These are phyloP conservation scores for Cerrena zonata DNA, from an alignment of 1,284 basidiomycete species.

Conservation along the genomic window DNA sequence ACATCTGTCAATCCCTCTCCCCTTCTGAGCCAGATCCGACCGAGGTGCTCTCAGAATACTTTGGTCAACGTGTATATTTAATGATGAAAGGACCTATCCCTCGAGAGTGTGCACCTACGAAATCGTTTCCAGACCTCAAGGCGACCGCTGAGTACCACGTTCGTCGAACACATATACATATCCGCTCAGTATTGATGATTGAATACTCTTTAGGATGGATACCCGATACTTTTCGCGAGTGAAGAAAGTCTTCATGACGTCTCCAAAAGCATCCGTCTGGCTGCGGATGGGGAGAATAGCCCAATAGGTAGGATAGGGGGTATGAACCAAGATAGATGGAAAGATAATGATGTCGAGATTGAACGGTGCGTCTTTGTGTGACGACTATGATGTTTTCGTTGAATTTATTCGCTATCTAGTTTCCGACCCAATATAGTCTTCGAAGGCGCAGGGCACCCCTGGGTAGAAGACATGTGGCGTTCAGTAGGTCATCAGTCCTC, in stretches of 20 bases:
- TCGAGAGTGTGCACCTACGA: conserved; percentile 47
- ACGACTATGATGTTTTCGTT: background rate
- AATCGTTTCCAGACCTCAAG: conserved; percentile 49
- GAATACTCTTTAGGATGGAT: conserved; percentile 53
- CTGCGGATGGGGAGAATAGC: conserved; percentile 12
- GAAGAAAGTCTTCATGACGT: conserved; percentile 54
- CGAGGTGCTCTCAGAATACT: conserved; percentile 50
- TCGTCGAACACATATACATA: background rate
- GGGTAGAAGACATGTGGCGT: conserved; percentile 51
- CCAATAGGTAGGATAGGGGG: conserved; percentile 35
- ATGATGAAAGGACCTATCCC: conserved; percentile 59
- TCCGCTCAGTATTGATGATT: background rate
- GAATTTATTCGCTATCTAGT: conserved; percentile 28
- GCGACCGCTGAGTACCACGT: conserved; percentile 57
- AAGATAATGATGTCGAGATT: conserved; percentile 44
- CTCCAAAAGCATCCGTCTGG: conserved; percentile 40
- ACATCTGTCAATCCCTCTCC: conserved; percentile 45
- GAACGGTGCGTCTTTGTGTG: conserved; percentile 44
- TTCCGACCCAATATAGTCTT: conserved; percentile 72
- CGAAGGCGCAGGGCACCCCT: conserved; percentile 45
- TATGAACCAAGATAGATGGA: conserved; percentile 51
- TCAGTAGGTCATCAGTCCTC: conserved; percentile 43
- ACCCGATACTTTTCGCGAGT: conserved; percentile 59
- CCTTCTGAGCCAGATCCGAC: conserved; percentile 37
- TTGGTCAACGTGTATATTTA: conserved; percentile 55